phyloP scores from a whole-genome alignment of 192 early-diverging fungal genomes.

The Entrophospora sp. region DNA sequence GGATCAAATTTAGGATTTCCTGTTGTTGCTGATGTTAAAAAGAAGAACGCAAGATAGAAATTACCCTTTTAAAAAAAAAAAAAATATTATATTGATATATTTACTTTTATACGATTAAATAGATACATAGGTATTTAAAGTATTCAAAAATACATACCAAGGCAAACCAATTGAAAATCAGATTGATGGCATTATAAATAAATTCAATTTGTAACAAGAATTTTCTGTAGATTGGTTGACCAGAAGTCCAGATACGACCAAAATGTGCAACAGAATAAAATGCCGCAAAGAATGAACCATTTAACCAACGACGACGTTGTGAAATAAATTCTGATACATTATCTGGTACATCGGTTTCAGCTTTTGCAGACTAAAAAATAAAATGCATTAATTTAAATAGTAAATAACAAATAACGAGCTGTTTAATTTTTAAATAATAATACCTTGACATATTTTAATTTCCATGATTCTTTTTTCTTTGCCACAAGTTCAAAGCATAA shows the following conservation, averaged over 20 bases:
- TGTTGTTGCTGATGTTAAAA: slow-evolving; percentile 50
- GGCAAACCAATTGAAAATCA: slow-evolving; percentile 85
- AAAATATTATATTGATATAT: not conserved
- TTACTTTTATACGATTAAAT: slow-evolving; percentile 36
- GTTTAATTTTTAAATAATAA: too few species aligned
- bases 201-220: slow-evolving; percentile 67
- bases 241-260: slow-evolving; percentile 63
- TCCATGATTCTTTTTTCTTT: slow-evolving; percentile 57
- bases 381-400: too few species aligned
- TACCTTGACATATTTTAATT: slow-evolving; percentile 67
- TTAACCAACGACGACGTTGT: slow-evolving; percentile 92
- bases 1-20: slow-evolving; percentile 20
- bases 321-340: slow-evolving; percentile 82
- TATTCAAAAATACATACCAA: slow-evolving; percentile 54
- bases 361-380: slow-evolving; percentile 51
- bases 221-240: slow-evolving; percentile 65
- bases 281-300: slow-evolving; percentile 89
- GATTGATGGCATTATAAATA: slow-evolving; percentile 67
- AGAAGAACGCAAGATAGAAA: slow-evolving; percentile 85
- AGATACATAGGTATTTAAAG: too few species aligned
- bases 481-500: too few species aligned
- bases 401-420: too few species aligned
- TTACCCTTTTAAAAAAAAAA: slow-evolving; percentile 42
- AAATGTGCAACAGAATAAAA: slow-evolving; percentile 76
- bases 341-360: slow-evolving; percentile 76